Evolutionary conservation across 495 filamentous ascomycete species (phyloP), one percentile per base, ranked within the genome.

Genomic region (Melanomma pulvis-pyrius): DNA sequence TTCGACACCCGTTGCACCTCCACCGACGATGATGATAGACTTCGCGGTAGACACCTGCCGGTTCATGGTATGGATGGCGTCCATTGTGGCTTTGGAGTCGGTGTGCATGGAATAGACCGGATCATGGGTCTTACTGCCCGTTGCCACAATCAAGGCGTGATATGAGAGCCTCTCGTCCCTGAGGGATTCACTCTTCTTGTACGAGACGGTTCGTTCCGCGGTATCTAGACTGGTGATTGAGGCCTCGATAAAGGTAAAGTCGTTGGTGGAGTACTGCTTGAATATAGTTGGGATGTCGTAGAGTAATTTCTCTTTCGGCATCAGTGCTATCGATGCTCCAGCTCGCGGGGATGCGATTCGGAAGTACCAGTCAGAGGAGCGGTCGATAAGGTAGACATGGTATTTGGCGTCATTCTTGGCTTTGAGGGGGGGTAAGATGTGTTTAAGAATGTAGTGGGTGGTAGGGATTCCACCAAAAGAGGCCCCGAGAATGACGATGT

Each of bases 1-100:
- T 60, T 85, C 82, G 49, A 90, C 81, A 12, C 88, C 90, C 1
- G 88, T 83, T 8, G 85, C 75, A 0, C 90, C 90, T 0, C 82
- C 90, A 30, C 90, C 90, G 3, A 73, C 74, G 46, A 84, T 78
- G 39, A 83, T 70, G 61, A 92, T 86, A 28, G 76, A 79, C 46
- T 84, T 80, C n/a, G 88, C 88, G 0, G 46, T 60, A 4, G 76
- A 64, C 55, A 90, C 80, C 24, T 72, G 53, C 7, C 77, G 47
- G 46, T 82, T 82, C 17, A 54, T 41, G 2, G 12, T 55, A 29
- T 62, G 59, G 28, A 71, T 39, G 34, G 68, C 74, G n/a, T 72
- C 65, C 39, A 74, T 65, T 0, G 74, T 77, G 0, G 69, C 71
- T 13, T 84, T 77, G 1, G 74, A 66, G 17, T 87, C 81, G 0